Base-by-base conservation (phyloP, 805 yeast genomes). In the Saccharomycopsis capsularis region DNA sequence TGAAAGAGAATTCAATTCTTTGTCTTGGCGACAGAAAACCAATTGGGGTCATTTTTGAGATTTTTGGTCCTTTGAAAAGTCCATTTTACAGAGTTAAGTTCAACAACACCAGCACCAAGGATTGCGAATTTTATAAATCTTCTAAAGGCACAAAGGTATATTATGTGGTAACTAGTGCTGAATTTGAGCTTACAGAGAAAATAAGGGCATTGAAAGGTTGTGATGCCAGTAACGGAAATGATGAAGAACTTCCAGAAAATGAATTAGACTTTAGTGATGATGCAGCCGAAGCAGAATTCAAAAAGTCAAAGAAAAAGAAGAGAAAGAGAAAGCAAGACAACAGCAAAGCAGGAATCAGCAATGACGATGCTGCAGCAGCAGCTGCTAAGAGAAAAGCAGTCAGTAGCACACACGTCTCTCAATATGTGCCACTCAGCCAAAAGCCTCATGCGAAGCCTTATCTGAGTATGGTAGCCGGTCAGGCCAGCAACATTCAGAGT, bases 231-330 rank as follows among this genome's bases (percentile, higher is more conserved):
- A 93, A 93, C 58, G 82, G 87, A 63, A 84, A 87, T 62, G 99
- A 93, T 63, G 98, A 93, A 66, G 99, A 93, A 60, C 66, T 91
- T 27, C 88, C 96, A 0, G 89, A 81, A 57, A 95, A 85, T 27
- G 98, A 93, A 63, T 95, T 87, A 63, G 98, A 91, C 61, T 91
- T 82, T 57, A 86, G 96, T 1, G 98, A 93, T 63, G 98, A 93
- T 64, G 98, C 91, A 61, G 78, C 77, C 53, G 98, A 93, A 63
- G 75, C 79, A 57, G 82, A 77, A 32, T 77, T 76, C 40, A 90
- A 84, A 60, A 76, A 74, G 46, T 64, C 71, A 21, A 81, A 75
- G 62, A 86, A 83, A 65, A 76, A 75, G 51, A 76, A 77, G 64
- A 78, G 76, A 57, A 73, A 71, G 52, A 72, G 68, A 53, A 71